Evolutionary conservation across 306 rosid species (phyloP).

Genomic region (Pyrus betulifolia): DNA sequence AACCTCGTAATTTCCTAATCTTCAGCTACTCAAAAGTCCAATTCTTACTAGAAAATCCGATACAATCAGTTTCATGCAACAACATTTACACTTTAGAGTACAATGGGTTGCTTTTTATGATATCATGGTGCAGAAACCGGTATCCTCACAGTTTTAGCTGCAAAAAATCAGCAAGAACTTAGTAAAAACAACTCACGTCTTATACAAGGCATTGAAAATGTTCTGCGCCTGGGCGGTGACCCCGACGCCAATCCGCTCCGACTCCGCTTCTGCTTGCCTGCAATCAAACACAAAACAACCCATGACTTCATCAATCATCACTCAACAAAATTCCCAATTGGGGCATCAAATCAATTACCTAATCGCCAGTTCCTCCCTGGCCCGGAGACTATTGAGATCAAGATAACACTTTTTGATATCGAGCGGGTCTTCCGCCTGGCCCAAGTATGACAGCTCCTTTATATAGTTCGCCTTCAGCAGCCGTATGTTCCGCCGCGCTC

Average conservation of each 20-base stretch:
- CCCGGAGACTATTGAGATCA: slow-evolving; percentile 62
- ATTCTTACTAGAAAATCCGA: neutral
- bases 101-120: neutral
- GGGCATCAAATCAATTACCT: slow-evolving; percentile 29
- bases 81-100: neutral
- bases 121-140: neutral
- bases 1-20: neutral
- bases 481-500: slow-evolving; percentile 63
- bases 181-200: slow-evolving; percentile 57
- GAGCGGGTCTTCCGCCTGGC: slow-evolving; percentile 75
- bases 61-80: neutral
- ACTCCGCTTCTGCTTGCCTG: slow-evolving; percentile 84
- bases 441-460: slow-evolving; percentile 57
- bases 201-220: slow-evolving; percentile 84
- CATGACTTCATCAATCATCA: neutral
- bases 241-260: slow-evolving; percentile 92
- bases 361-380: slow-evolving; percentile 66
- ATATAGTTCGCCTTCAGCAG: slow-evolving; percentile 66
- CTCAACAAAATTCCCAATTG: neutral
- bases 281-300: neutral
- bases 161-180: neutral
- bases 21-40: neutral
- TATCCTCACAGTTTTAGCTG: neutral
- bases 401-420: slow-evolving; percentile 47
- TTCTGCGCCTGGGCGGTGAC: slow-evolving; percentile 83